Evolutionary conservation across 305 asterid genomes (phyloP).

Genomic region (Lippia alba): DNA sequence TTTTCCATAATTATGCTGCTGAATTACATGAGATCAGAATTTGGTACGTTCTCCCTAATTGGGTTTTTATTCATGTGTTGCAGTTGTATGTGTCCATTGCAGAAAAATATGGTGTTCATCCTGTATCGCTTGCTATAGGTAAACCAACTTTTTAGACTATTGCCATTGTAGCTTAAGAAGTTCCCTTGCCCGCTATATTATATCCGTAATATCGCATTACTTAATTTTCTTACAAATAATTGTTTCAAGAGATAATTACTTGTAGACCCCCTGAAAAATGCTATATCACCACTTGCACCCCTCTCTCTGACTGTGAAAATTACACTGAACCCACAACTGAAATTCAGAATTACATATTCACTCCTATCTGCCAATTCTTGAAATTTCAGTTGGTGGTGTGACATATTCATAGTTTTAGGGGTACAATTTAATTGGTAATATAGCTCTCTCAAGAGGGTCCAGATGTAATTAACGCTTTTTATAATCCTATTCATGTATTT

Average conservation of each 20-base stretch:
- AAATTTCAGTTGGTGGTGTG: too few relatives aligned
- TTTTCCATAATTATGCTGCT: conserved; percentile 18
- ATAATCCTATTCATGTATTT: not conserved
- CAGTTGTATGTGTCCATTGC: conserved; percentile 74
- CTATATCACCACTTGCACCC: too few relatives aligned
- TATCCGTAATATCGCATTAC: conserved; percentile 19
- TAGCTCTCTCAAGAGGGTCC: not conserved
- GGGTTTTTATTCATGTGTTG: conserved; percentile 35
- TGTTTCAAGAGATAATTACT: not conserved
- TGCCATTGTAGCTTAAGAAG: conserved; percentile 15
- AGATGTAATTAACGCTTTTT: not conserved
- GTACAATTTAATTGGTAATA: too few relatives aligned
- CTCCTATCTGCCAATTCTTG: too few relatives aligned
- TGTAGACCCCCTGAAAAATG: not conserved
- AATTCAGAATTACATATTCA: too few relatives aligned
- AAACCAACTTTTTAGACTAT: conserved; percentile 19
- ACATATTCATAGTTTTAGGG: too few relatives aligned
- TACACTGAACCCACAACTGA: too few relatives aligned
- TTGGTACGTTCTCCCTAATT: conserved; percentile 24
- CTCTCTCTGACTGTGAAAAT: too few relatives aligned
- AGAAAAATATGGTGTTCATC: conserved; percentile 59
- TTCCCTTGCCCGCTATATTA: conserved; percentile 17
- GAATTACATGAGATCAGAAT: conserved; percentile 10
- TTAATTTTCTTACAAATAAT: conserved; percentile 9
- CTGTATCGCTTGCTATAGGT: conserved; percentile 89